These are phyloP conservation scores for Microbotryum lychnidis-dioicae DNA, from an alignment of 1,284 basidiomycete species.

Conservation along the genomic window DNA sequence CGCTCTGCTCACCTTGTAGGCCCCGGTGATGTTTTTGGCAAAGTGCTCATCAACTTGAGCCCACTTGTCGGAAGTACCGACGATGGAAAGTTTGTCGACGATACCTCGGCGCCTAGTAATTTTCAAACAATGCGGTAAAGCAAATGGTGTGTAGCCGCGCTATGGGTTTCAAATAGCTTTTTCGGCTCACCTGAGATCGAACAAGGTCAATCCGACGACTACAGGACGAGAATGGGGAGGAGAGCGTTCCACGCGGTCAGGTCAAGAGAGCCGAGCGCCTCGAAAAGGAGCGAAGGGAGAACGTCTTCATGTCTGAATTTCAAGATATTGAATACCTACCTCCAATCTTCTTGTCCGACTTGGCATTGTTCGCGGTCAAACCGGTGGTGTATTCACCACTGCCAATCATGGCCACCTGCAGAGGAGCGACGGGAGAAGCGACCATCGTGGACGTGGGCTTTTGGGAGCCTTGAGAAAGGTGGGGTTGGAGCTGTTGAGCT, in stretches of 20 bases:
- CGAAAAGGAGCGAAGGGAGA: too few relatives aligned
- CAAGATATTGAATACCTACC: background rate
- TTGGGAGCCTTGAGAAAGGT: too few relatives aligned
- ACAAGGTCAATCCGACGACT: constrained; percentile 80
- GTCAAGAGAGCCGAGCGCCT: background rate
- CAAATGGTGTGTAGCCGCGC: too few relatives aligned
- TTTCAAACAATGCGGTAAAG: background rate
- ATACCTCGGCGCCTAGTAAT: constrained; percentile 61
- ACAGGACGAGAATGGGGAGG: constrained; percentile 46
- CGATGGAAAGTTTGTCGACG: constrained; percentile 63
- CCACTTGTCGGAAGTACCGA: constrained; percentile 79
- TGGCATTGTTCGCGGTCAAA: constrained; percentile 80
- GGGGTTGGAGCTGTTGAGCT: too few relatives aligned
- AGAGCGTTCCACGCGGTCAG: background rate
- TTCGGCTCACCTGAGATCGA: constrained; percentile 52
- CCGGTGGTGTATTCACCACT: constrained; percentile 83
- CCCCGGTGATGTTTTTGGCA: constrained; percentile 67
- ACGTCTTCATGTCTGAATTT: too few relatives aligned
- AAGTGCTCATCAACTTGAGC: constrained; percentile 74
- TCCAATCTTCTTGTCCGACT: constrained; percentile 81
- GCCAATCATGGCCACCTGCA: constrained; percentile 16
- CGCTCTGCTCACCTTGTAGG: constrained; percentile 68
- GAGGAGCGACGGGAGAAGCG: background rate
- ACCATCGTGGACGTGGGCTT: too few relatives aligned
- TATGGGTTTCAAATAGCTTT: too few relatives aligned